Percentiles rank a stretch among this genome's conserved stretches.
Evolutionary conservation across 495 filamentous ascomycete species (phyloP).

Genomic region (Xylaria cubensis): DNA sequence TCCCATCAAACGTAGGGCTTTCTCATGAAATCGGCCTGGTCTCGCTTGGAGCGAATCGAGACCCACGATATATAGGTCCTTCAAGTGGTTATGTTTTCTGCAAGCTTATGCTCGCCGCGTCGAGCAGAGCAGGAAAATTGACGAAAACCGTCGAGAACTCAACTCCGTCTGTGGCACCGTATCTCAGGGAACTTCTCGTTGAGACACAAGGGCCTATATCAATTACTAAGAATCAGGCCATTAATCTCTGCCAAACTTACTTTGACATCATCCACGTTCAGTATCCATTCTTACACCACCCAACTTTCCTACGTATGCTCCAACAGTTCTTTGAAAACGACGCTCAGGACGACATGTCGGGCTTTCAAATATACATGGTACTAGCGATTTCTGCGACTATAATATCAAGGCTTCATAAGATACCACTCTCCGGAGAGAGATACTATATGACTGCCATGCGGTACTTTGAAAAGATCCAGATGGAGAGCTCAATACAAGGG

Average conservation of each 20-base stretch:
- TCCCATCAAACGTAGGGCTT: constrained; percentile 46
- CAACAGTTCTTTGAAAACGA: constrained; percentile 41
- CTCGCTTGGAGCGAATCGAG: constrained; percentile 26
- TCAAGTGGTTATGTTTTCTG: constrained; percentile 46
- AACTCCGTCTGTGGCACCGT: constrained; percentile 10
- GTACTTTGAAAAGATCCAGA: constrained; percentile 46
- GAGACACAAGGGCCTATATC: constrained; percentile 48
- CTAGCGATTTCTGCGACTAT: constrained; percentile 53
- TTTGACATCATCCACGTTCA: constrained; percentile 50
- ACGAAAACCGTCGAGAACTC: constrained; percentile 31
- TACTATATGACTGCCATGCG: constrained; percentile 54
- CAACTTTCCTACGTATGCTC: constrained; percentile 45
- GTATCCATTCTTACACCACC: constrained; percentile 54
- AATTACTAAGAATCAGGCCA: constrained; percentile 42
- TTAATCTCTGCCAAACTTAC: constrained; percentile 50
- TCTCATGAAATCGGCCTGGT: constrained; percentile 37
- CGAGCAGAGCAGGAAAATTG: constrained; percentile 38
- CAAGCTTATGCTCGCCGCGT: constrained; percentile 49
- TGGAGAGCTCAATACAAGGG: constrained; percentile 48
- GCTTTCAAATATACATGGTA: constrained; percentile 56
- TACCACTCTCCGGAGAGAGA: constrained; percentile 51
- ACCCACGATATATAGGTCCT: constrained; percentile 30
- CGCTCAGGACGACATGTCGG: constrained; percentile 31
- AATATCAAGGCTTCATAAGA: constrained; percentile 48
- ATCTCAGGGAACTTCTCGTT: constrained; percentile 37